Evolutionary conservation across 176 grass and related monocot genomes (phyloP), one percentile per base, ranked within the genome.

Genomic region (Themeda triandra): DNA sequence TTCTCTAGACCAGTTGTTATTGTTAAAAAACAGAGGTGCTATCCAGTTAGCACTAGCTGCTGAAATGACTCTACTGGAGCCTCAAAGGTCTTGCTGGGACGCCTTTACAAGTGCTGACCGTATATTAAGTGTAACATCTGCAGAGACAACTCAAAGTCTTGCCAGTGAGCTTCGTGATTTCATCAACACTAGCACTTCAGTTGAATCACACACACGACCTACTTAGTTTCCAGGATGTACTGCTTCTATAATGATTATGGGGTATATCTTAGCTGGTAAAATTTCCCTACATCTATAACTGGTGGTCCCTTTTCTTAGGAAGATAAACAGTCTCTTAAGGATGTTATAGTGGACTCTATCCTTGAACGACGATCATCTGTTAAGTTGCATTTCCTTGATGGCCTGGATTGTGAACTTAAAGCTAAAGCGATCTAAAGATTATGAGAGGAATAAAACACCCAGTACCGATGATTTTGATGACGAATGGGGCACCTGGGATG

Each of bases 91-190:
- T 30, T 90, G 51, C 39, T 98, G 93, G 93, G 96, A 98, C 46
- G 93, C 93, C 30, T 95, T 96, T 87, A 87, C 89, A 35, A 96
- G 91, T 87, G 96, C 96, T 62, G 93, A 98, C 81, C 94, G 87
- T 75, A 92, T 94, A 90, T 88, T 98, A 84, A 87, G 87, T 79
- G 89, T 98, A 39, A 96, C 89, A 88, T 96, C 96, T 35, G 68
- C 88, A 78, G 96, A 98, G 76, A 86, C 91, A 25, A 94, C 80
- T 73, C 96, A 98, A 86, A 98, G 89, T 85, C 87, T 96, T 85
- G 94, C 93, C 33, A 92, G 96, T 72, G 92, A 98, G 76, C 92
- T 98, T 79, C 96, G 87, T 87, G 96, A 98, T 91, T 96, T 98
- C 64, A 94, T 98, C 73, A 98, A 94, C 75, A 98, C 89, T 46